Percentiles rank a stretch among this genome's conserved stretches.
Conservation (phyloP, 192 early-diverging fungal species). For the Chytriomyces sp. region DNA sequence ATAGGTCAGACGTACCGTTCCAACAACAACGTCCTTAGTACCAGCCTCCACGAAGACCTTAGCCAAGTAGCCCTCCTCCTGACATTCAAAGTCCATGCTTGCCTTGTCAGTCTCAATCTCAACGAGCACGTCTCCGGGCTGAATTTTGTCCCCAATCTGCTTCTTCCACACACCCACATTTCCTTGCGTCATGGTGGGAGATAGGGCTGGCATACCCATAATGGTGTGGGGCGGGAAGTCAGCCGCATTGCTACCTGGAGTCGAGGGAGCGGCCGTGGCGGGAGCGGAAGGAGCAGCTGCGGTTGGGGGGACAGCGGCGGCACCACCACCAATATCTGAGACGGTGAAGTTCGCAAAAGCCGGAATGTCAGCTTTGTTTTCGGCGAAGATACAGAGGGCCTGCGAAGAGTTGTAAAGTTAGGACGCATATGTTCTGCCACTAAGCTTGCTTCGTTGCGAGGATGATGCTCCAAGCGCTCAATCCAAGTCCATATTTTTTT, state of each 20-base stretch:
- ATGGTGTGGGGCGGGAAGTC: slow-evolving; percentile 73
- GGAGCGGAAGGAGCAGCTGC: slow-evolving; percentile 21
- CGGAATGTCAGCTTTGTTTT: slow-evolving; percentile 83
- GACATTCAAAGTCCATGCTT: slow-evolving; percentile 98
- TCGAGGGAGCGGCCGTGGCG: slow-evolving; percentile 32
- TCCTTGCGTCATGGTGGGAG: slow-evolving; percentile 94
- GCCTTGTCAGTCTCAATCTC: slow-evolving; percentile 99
- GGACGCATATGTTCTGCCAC: no score
- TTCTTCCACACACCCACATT: slow-evolving; percentile 92
- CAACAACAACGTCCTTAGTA: slow-evolving; percentile 84
- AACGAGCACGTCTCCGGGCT: slow-evolving; percentile 86
- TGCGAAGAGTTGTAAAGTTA: no score
- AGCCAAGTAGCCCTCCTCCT: slow-evolving; percentile 94
- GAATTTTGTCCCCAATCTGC: slow-evolving; percentile 86
- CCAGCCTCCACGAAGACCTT: slow-evolving; percentile 80
- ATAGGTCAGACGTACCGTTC: slow-evolving; percentile 50
- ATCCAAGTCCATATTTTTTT: no score
- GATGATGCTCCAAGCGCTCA: no score
- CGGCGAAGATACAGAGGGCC: slow-evolving; percentile 90
- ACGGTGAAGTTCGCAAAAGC: slow-evolving; percentile 81
- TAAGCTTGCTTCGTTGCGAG: no score
- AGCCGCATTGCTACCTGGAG: slow-evolving; percentile 4
- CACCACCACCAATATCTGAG: slow-evolving; percentile 23
- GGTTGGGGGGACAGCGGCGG: slow-evolving; percentile 17
- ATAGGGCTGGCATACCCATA: slow-evolving; percentile 94